phyloP scores from a whole-genome alignment of 192 early-diverging fungal species.

The Gryganskiella cystojenkinii region DNA sequence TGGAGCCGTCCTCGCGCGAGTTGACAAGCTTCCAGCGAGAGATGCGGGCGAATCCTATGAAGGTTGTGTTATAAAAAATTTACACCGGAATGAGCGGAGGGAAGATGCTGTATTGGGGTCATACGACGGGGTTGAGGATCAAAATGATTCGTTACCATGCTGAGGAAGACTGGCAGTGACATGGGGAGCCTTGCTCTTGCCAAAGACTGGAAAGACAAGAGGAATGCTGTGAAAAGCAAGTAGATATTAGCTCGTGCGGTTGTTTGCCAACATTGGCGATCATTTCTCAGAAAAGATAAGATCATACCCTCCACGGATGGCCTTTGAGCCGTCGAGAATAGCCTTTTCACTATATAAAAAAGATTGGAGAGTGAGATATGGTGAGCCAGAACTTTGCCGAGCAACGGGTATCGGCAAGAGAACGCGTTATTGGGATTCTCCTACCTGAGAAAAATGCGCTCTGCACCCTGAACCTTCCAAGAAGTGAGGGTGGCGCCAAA shows the following conservation, averaged over 20 bases:
- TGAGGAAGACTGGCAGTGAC: slow-evolving; percentile 68
- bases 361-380: neutral
- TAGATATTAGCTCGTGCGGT: neutral
- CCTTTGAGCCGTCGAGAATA: slow-evolving; percentile 88
- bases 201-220: slow-evolving; percentile 88
- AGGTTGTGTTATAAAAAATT: neutral
- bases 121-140: neutral
- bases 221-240: slow-evolving; percentile 54
- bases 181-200: slow-evolving; percentile 56
- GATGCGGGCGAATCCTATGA: slow-evolving; percentile 31
- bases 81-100: neutral
- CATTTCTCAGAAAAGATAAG: too few relatives aligned
- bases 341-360: slow-evolving; percentile 70
- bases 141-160: slow-evolving; percentile 60
- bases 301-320: slow-evolving; percentile 85
- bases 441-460: slow-evolving; percentile 88
- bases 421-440: neutral
- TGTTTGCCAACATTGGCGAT: neutral
- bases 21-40: slow-evolving; percentile 39
- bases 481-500: slow-evolving; percentile 92
- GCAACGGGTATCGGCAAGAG: too few relatives aligned
- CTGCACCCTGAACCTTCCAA: slow-evolving; percentile 80
- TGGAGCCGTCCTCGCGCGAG: slow-evolving; percentile 21
- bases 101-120: too few relatives aligned
- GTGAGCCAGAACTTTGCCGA: neutral